A percentile compares a stretch with the other conserved stretches of the same genome.
Evolutionary conservation across 2,329 filamentous ascomycete genomes (phyloP).

Genomic region (Pseudogymnoascus sp.): DNA sequence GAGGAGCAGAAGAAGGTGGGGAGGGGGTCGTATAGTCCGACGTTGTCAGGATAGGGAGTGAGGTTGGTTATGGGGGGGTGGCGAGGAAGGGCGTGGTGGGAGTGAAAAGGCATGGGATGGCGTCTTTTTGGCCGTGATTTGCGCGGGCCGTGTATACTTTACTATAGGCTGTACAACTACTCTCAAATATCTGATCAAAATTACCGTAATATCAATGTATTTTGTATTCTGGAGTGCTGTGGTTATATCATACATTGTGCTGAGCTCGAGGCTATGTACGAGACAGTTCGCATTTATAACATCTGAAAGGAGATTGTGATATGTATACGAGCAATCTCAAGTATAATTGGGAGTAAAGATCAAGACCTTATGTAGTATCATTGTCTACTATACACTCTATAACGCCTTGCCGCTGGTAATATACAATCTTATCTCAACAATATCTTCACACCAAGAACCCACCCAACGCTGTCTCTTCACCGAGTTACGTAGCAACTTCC

Average conservation of each 20-base stretch:
- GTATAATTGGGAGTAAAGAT: background rate
- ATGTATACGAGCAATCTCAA: background rate
- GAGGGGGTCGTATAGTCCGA: conserved; percentile 27
- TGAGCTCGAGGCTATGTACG: background rate
- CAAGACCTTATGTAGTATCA: conserved; percentile 8
- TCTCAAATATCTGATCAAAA: conserved; percentile 2
- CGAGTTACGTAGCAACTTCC: conserved; percentile 28
- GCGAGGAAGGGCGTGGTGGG: background rate
- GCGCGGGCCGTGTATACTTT: conserved; percentile 1
- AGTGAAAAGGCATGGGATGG: conserved; percentile 13
- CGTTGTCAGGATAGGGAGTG: background rate
- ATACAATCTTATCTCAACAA: conserved; percentile 4
- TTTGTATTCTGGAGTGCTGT: background rate
- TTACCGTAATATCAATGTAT: background rate
- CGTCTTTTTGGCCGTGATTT: conserved; percentile 7
- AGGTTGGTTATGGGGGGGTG: background rate
- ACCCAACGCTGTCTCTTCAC: background rate
- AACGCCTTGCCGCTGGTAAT: conserved; percentile 10
- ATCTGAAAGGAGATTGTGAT: background rate
- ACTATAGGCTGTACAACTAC: conserved; percentile 5
- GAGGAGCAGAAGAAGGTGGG: conserved; percentile 33
- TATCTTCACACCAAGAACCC: conserved; percentile 8
- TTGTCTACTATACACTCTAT: conserved; percentile 9
- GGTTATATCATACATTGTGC: background rate
- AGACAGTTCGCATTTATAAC: background rate